These are phyloP conservation scores for Neurospora sp. DNA, from an alignment of 495 filamentous ascomycete species.

Conservation along the genomic window DNA sequence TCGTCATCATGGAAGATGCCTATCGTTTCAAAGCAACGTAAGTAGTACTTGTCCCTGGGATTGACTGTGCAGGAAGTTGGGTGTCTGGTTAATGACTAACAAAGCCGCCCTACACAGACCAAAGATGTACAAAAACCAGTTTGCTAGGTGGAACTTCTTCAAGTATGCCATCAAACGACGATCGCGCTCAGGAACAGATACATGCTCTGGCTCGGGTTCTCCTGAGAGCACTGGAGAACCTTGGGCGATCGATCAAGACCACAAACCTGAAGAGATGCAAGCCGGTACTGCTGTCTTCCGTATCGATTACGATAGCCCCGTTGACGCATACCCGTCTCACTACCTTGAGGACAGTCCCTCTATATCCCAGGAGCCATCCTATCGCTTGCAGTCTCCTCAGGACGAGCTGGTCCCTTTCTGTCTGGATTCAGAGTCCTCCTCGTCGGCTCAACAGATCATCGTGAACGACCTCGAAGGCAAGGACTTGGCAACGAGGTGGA, in stretches of 20 bases:
- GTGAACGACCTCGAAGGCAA: slow-evolving; percentile 12
- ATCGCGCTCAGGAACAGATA: slow-evolving; percentile 6
- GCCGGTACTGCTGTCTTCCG: background rate
- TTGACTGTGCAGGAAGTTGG: background rate
- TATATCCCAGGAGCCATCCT: background rate
- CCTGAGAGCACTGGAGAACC: background rate
- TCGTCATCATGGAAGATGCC: slow-evolving; percentile 18
- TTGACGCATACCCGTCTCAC: background rate
- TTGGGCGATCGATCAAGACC: background rate
- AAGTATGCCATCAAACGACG: slow-evolving; percentile 22
- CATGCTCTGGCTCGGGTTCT: background rate
- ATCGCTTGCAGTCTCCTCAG: background rate
- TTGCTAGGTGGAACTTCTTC: slow-evolving; percentile 23
- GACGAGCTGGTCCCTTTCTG: background rate
- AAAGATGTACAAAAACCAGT: slow-evolving; percentile 29
- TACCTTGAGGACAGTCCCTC: background rate
- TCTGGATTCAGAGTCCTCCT: slow-evolving; percentile 17
- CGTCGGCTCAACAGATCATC: slow-evolving; percentile 22
- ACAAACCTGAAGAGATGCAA: background rate
- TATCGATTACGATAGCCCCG: background rate
- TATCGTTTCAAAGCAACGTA: slow-evolving; percentile 22
- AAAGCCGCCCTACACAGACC: slow-evolving; percentile 5
- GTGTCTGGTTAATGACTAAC: background rate
- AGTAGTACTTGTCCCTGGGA: background rate
- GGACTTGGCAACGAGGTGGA: slow-evolving; percentile 15